Evolutionary conservation across 495 filamentous ascomycete genomes (phyloP).

Genomic region (Podospora pseudocomata): DNA sequence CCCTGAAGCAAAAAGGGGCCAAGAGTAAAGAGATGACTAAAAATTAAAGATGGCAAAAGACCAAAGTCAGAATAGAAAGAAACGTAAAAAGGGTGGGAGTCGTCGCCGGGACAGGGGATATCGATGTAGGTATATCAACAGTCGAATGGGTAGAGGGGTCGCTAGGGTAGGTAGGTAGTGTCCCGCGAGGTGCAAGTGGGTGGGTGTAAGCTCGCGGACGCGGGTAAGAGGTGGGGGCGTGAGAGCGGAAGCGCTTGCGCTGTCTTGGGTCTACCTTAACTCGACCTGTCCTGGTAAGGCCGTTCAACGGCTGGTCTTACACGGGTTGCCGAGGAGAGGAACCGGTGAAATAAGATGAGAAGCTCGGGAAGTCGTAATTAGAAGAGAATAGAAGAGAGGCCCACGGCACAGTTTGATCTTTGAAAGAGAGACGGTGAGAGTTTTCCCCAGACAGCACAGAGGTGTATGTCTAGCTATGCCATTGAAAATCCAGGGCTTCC

Average conservation of each 20-base stretch:
- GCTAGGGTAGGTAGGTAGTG: constrained; percentile 15
- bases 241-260: constrained; percentile 21
- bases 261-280: constrained; percentile 16
- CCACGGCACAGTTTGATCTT: not conserved
- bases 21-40: not conserved
- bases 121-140: constrained; percentile 21
- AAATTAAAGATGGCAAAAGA: constrained; percentile 10
- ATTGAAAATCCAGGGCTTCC: constrained; percentile 10
- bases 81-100: constrained; percentile 15
- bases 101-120: constrained; percentile 29
- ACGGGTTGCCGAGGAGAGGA: constrained; percentile 14
- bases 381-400: constrained; percentile 15
- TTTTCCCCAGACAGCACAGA: not conserved
- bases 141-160: constrained; percentile 22
- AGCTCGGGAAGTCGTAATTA: not conserved
- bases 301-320: constrained; percentile 9
- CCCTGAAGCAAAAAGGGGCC: not conserved
- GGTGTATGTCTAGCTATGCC: constrained; percentile 19
- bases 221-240: constrained; percentile 15
- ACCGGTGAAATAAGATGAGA: constrained; percentile 7
- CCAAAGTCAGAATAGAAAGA: constrained; percentile 12
- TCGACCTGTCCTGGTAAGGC: constrained; percentile 11
- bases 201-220: constrained; percentile 20
- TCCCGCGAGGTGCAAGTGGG: constrained; percentile 22
- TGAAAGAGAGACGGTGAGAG: constrained; percentile 9